Evolutionary conservation across 176 grass and related monocot species (phyloP).

Genomic region (Metroxylon sagu): DNA sequence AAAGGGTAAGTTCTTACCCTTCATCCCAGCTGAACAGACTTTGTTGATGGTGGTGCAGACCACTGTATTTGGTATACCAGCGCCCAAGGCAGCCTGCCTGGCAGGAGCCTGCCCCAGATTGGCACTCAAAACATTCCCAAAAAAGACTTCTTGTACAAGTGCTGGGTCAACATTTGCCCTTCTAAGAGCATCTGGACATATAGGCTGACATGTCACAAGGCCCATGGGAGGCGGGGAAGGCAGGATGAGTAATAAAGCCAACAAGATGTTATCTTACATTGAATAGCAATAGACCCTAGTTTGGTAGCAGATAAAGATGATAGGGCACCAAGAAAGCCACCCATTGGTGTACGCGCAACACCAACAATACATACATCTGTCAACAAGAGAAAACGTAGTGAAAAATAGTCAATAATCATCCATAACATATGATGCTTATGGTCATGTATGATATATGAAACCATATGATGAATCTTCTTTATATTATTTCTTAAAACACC

Average conservation of each 20-base stretch:
- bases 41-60: conserved; percentile 88
- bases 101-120: conserved; percentile 94
- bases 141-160: conserved; percentile 92
- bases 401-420: not conserved
- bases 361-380: conserved; percentile 72
- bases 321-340: conserved; percentile 67
- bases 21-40: conserved; percentile 93
- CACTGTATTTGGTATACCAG: conserved; percentile 73
- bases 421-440: not conserved
- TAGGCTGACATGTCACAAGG: not conserved
- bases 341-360: conserved; percentile 81
- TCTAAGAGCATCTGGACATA: conserved; percentile 48
- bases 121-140: conserved; percentile 88
- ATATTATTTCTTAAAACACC: too few relatives aligned
- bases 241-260: not conserved
- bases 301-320: conserved; percentile 78
- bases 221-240: not conserved
- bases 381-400: not conserved
- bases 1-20: conserved; percentile 30
- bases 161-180: conserved; percentile 52
- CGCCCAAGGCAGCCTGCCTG: conserved; percentile 68
- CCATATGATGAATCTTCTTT: too few relatives aligned
- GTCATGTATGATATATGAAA: too few relatives aligned
- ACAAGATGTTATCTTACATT: conserved; percentile 30
- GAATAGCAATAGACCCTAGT: conserved; percentile 73